Evolutionary conservation across 192 early-diverging fungal genomes (phyloP).

Genomic region (Mortierella claussenii): DNA sequence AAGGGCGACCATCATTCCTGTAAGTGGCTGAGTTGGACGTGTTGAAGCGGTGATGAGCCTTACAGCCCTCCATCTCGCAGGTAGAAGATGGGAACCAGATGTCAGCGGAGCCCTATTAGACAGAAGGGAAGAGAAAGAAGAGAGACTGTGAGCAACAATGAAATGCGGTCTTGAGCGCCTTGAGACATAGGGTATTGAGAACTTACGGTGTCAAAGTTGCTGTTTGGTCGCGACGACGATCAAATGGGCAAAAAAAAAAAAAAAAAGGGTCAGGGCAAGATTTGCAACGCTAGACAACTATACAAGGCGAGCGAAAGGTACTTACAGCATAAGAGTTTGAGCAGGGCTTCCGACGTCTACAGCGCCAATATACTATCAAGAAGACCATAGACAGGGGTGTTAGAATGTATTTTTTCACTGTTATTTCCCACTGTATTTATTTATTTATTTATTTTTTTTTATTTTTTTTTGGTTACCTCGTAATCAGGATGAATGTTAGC

Average conservation of each 20-base stretch:
- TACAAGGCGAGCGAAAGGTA: neutral
- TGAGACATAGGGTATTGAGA: too few relatives aligned
- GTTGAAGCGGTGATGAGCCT: conserved; percentile 57
- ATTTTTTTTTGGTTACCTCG: neutral
- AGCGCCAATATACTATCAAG: conserved; percentile 1
- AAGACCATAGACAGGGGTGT: neutral
- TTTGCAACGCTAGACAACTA: too few relatives aligned
- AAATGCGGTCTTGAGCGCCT: too few relatives aligned
- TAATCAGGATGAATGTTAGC: neutral
- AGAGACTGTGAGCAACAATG: neutral
- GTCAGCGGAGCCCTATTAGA: conserved; percentile 57
- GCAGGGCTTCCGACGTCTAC: conserved; percentile 1
- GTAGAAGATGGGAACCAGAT: conserved; percentile 64
- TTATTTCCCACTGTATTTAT: too few relatives aligned
- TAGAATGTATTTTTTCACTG: neutral
- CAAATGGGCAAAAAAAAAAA: neutral
- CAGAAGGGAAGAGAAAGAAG: neutral
- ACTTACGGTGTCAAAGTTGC: conserved; percentile 20
- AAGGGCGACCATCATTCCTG: conserved; percentile 62
- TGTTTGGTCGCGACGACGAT: neutral
- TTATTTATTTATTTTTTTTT: too few relatives aligned
- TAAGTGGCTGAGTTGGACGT: conserved; percentile 60
- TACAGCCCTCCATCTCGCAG: conserved; percentile 54
- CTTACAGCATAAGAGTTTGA: conserved; percentile 6
- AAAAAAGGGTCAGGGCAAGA: neutral